Evolutionary conservation across 371 early-diverging fungal species (phyloP), one percentile per base, ranked within the genome.

Genomic region (Mucor plumbeus): DNA sequence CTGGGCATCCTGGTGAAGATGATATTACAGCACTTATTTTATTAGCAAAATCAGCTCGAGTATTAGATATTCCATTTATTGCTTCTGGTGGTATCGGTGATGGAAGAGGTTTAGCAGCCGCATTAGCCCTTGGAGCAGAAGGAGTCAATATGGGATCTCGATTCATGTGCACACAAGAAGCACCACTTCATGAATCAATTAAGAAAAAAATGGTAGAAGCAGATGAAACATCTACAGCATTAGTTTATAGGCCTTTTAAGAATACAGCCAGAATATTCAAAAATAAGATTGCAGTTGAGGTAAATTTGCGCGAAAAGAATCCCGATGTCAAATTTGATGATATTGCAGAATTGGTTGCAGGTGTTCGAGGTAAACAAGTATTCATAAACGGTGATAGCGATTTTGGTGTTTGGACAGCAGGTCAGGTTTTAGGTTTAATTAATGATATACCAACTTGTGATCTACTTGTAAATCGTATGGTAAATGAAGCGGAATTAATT

Each of bases 1-100:
- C 91, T 50, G 92, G 92, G 33, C 92, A 92, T 69, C 92, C 92
- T 7, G 92, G 92, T 59, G 92, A 92, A 74, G 91, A 92, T 66
- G 92, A 91, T 74, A 79, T 92, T 56, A 79, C 85, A 68, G 89
- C 87, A 21, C 70, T 92, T 64, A 86, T 91, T 40, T 71, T 92
- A 14, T 81, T 92, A 61, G 89, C 91, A 38, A 86, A 87, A 71
- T 85, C 92, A 7, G 87, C 90, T 55, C 83, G 79, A 65, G 71
- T 77, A 2, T 79, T 92, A 50, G 74, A 78, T 55, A 77, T 91
- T 34, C 90, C 90, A 7, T 86, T 89, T 61, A 63, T 94, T 65
- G 92, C 92, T 10, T 90, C 92, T 7, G 94, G 94, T 8, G 94
- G 94, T 40, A 84, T 94, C 57, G 88, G 88, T 33, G 87, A 85